Base-by-base conservation (phyloP, 2,329 filamentous ascomycete genomes). In the Emydomyces testavorans region DNA sequence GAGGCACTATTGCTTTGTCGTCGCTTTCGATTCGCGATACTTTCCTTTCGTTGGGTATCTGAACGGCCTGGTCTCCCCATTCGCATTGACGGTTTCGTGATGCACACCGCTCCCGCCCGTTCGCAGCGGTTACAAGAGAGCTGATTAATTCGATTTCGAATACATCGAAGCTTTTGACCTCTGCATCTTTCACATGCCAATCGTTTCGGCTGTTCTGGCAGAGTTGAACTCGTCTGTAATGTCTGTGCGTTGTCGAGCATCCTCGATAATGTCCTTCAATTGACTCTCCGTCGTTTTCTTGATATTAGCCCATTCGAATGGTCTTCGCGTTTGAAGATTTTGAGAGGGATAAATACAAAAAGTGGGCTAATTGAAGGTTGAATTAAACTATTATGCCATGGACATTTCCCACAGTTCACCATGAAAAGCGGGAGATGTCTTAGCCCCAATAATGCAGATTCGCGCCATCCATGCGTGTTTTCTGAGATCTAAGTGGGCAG, bases 101-200 rank as follows among this genome's bases (percentile, higher is more conserved):
- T 39, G 44, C 44, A 46, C 21, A 38, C 44, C 13, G 44, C 44
- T 39, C 44, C 44, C 26, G 44, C 44, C 26, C 44, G 44, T 6
- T 46, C 36, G 28, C 44, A 46, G 15, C 44, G 44, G 32, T 46
- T 39, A 31, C 44, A 46, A 32, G 36, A 46, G 21, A 20, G 44
- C 18, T 46, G 44, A 16, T 46, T 38, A 20, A 46, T 26, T 46
- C 44, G 34, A 39, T 46, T 46, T 24, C 44, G 34, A 6, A 46
- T 46, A 35, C 44, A 46, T 23, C 44, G 44, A 38, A 46, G 44
- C 15, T 46, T 46, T 24, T 46, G 44, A 11, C 44, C 44, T 46
- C 44, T 46, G 34, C 44, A 46, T 39, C 44, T 39, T 39, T 46
- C 44, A 39, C 44, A 46, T 46, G 44, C 44, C 18, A 46, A 11